phyloP scores from a whole-genome alignment of 148 eudicot genomes.

The Vaccinium myrtillus region DNA sequence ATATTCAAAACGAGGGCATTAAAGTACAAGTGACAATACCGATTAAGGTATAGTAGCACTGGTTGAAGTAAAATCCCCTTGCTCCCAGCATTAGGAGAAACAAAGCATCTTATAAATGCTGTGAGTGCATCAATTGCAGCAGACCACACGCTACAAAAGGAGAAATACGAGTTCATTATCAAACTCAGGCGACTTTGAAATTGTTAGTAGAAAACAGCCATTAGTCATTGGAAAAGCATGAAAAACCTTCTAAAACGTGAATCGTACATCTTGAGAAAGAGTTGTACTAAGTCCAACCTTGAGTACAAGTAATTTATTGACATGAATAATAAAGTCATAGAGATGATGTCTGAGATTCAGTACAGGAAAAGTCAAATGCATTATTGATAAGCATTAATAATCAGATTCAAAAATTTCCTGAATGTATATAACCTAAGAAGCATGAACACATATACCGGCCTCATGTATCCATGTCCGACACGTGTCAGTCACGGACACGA shows the following conservation, averaged over 20 bases:
- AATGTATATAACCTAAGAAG: background rate
- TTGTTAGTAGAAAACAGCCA: background rate
- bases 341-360: background rate
- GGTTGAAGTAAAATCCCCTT: conserved; percentile 90
- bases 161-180: conserved; percentile 17
- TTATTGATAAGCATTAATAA: background rate
- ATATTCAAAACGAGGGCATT: conserved; percentile 9
- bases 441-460: too few relatives aligned
- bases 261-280: conserved; percentile 5
- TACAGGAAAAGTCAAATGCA: conserved; percentile 1
- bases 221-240: conserved; percentile 3
- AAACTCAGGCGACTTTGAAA: background rate
- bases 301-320: background rate
- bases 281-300: background rate
- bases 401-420: background rate
- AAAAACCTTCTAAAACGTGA: conserved; percentile 12
- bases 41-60: conserved; percentile 77
- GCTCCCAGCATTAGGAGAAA: conserved; percentile 60
- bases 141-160: conserved; percentile 70
- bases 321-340: background rate
- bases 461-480: too few relatives aligned
- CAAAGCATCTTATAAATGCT: conserved; percentile 78
- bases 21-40: conserved; percentile 38
- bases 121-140: conserved; percentile 89
- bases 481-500: too few relatives aligned